Conservation (phyloP, 768 basidiomycete genomes). For the Macrolepiota fuliginosa region DNA sequence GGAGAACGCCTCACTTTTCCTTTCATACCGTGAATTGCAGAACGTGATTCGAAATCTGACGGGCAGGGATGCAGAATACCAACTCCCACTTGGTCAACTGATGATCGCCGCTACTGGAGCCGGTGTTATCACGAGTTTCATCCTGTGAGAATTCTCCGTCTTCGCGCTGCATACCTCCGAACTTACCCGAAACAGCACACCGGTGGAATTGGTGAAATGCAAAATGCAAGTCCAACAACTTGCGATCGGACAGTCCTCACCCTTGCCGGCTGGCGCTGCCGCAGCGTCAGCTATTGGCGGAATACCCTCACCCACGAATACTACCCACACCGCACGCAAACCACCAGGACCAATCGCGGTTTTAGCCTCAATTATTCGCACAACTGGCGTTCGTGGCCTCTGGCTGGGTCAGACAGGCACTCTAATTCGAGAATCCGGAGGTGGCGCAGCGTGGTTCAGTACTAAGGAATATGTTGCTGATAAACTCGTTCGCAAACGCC, state of each 20-base stretch:
- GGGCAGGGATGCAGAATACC: conserved; percentile 25
- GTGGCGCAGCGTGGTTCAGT: conserved; percentile 88
- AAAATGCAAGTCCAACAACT: conserved; percentile 80
- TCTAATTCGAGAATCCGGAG: conserved; percentile 89
- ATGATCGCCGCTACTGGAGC: conserved; percentile 84
- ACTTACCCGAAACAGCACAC: conserved; percentile 55
- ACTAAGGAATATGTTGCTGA: conserved; percentile 78
- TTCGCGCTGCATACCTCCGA: background rate
- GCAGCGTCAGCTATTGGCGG: conserved; percentile 13
- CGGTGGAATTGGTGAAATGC: conserved; percentile 94
- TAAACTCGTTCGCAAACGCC: conserved; percentile 53
- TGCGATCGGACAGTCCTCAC: conserved; percentile 14
- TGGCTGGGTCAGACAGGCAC: conserved; percentile 97
- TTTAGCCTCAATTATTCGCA: conserved; percentile 57
- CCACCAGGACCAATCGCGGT: conserved; percentile 78
- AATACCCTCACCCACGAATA: conserved; percentile 2
- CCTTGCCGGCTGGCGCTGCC: conserved; percentile 18
- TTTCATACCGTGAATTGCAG: conserved; percentile 80
- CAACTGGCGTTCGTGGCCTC: conserved; percentile 77
- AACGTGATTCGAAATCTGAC: conserved; percentile 43
- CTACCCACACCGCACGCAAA: conserved; percentile 13
- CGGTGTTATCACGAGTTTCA: conserved; percentile 81
- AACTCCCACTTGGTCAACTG: conserved; percentile 63
- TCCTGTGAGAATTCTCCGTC: conserved; percentile 56
- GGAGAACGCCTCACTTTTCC: conserved; percentile 87